These are phyloP conservation scores for Plasmodium gonderi DNA, from an alignment of 169 alveolate genomes.

Conservation along the genomic window DNA sequence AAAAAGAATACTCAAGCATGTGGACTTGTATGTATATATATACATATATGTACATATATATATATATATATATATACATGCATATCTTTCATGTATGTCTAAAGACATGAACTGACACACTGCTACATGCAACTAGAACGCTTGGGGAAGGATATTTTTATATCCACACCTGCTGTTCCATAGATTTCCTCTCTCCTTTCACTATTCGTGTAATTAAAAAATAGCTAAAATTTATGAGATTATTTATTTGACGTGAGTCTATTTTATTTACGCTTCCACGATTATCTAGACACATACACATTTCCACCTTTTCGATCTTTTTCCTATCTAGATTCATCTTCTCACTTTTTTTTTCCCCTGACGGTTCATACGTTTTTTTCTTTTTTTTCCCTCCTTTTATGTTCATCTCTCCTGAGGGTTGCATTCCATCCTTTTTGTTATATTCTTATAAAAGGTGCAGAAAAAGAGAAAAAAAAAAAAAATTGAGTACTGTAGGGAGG, in stretches of 20 bases:
- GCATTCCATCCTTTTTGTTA: background rate
- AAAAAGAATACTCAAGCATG: background rate
- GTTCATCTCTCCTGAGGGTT: background rate
- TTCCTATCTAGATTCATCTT: background rate
- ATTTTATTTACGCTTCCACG: constrained; percentile 57
- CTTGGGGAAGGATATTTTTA: too few species aligned
- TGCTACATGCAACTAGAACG: too few species aligned
- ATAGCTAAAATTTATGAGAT: constrained; percentile 9
- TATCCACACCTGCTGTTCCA: constrained; percentile 56
- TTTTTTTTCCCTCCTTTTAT: background rate
- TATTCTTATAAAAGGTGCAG: background rate
- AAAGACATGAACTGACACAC: too few species aligned
- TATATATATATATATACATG: background rate
- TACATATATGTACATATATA: background rate
- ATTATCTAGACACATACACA: constrained; percentile 63
- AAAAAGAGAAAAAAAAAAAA: background rate
- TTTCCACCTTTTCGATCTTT: constrained; percentile 3
- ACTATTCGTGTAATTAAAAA: constrained; percentile 56
- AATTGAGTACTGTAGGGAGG: background rate
- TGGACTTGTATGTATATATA: background rate
- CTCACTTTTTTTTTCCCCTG: background rate
- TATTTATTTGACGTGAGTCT: constrained; percentile 1
- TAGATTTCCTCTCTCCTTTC: constrained; percentile 11
- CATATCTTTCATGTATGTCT: background rate
- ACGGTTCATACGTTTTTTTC: background rate